These are phyloP conservation scores for Chenopodium formosanum DNA, from an alignment of 148 eudicot genomes.

Conservation along the genomic window DNA sequence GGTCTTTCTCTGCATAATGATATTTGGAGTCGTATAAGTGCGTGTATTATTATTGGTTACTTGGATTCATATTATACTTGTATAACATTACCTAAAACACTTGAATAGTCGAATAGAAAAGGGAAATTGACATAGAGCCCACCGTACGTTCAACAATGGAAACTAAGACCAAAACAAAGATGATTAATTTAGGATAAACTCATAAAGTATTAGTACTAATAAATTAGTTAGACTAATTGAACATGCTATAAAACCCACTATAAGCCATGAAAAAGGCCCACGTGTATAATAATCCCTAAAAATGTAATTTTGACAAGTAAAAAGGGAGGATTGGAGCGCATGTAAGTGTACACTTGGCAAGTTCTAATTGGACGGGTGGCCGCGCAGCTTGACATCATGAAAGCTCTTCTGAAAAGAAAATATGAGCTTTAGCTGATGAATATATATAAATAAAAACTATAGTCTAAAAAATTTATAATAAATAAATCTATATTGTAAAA, in stretches of 20 bases:
- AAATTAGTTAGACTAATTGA: not conserved
- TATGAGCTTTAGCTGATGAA: not conserved
- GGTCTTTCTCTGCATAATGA: too few relatives aligned
- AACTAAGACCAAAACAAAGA: constrained; percentile 18
- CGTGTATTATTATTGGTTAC: too few relatives aligned
- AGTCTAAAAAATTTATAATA: too few relatives aligned
- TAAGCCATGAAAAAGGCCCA: constrained; percentile 23
- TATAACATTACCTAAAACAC: too few relatives aligned
- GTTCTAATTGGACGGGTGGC: constrained; percentile 23
- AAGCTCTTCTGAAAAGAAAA: constrained; percentile 6
- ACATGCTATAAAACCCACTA: constrained; percentile 1
- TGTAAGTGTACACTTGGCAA: constrained; percentile 31
- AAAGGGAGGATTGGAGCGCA: constrained; percentile 26
- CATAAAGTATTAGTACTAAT: constrained; percentile 10
- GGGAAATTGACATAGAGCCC: constrained; percentile 8
- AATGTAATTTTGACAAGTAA: not conserved
- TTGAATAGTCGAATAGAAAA: not conserved
- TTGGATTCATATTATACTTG: too few relatives aligned
- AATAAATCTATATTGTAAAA: too few relatives aligned
- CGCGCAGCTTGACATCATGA: constrained; percentile 55
- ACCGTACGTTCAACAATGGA: constrained; percentile 13
- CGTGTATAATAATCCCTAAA: constrained; percentile 19
- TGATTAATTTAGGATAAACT: constrained; percentile 12
- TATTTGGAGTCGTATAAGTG: too few relatives aligned
- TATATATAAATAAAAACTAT: not conserved